Conservation (phyloP, 1,284 basidiomycete genomes). For the Mycena citricolor region DNA sequence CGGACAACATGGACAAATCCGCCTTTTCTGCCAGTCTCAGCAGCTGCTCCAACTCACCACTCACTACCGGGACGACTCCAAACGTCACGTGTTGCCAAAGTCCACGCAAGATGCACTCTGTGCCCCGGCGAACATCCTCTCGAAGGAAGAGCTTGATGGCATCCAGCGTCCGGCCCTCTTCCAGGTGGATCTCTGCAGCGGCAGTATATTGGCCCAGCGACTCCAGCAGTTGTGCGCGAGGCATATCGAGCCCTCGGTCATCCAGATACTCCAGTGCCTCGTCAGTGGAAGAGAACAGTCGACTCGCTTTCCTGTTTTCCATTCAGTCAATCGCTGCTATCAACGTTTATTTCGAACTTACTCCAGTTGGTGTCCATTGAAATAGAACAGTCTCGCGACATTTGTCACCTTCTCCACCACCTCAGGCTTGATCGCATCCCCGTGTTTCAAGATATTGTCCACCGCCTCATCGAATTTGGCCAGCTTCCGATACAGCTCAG, state of each 20-base stretch:
- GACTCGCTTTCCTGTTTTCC: constrained; percentile 42
- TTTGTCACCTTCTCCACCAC: constrained; percentile 43
- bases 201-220: constrained; percentile 44
- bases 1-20: constrained; percentile 22
- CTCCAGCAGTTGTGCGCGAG: constrained; percentile 51
- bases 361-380: constrained; percentile 44
- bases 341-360: constrained; percentile 31
- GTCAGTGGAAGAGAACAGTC: constrained; percentile 51
- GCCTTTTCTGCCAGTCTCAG: constrained; percentile 28
- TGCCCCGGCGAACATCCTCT: constrained; percentile 37
- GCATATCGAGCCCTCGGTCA: constrained; percentile 52
- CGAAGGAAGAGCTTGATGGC: constrained; percentile 49
- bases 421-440: constrained; percentile 35
- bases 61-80: constrained; percentile 21
- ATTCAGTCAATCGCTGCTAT: too few species aligned
- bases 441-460: constrained; percentile 41
- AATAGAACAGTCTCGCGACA: constrained; percentile 53
- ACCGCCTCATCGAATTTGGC: constrained; percentile 57
- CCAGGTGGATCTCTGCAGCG: constrained; percentile 56
- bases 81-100: constrained; percentile 37
- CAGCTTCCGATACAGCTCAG: constrained; percentile 47
- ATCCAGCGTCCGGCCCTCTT: constrained; percentile 47
- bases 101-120: constrained; percentile 30
- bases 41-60: constrained; percentile 22
- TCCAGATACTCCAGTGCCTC: constrained; percentile 60